Conservation (phyloP, 208 protist genomes). For the Kentomonas sorsogonicus region DNA sequence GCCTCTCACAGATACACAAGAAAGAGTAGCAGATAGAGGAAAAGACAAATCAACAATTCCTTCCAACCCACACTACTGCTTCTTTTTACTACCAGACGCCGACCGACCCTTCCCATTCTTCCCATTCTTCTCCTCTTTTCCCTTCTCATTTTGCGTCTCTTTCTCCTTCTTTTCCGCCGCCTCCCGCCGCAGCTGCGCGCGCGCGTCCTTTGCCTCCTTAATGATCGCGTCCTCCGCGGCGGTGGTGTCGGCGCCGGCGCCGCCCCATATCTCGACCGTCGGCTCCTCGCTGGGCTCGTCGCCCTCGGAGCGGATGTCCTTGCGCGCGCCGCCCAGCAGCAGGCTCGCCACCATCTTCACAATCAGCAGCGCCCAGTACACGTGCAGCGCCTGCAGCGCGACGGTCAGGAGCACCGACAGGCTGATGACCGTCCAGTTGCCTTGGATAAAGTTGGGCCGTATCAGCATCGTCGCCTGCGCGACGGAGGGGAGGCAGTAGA, state of each 20-base stretch:
- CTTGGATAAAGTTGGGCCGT: conserved; percentile 31
- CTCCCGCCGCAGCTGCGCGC: neutral
- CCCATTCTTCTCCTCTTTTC: neutral
- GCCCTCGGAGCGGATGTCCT: conserved; percentile 60
- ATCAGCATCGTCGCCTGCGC: conserved; percentile 21
- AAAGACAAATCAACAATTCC: neutral
- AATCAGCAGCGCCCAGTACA: conserved; percentile 64
- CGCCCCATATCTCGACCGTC: conserved; percentile 18
- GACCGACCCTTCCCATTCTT: neutral
- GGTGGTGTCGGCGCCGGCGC: too few relatives aligned
- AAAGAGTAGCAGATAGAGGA: neutral
- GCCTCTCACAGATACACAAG: neutral
- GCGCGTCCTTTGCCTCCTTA: too few relatives aligned
- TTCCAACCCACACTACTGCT: neutral
- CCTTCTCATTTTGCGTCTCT: neutral
- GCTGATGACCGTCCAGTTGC: conserved; percentile 48
- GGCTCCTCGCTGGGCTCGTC: conserved; percentile 23
- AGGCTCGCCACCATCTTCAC: conserved; percentile 27
- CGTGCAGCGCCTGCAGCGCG: conserved; percentile 57
- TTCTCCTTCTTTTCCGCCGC: neutral
- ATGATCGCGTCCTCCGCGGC: conserved; percentile 20
- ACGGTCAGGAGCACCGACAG: conserved; percentile 47
- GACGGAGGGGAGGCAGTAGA: conserved; percentile 53
- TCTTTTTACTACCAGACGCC: neutral
- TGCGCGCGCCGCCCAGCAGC: conserved; percentile 22